These are phyloP conservation scores for Aspergillus biplanus DNA, from an alignment of 495 filamentous ascomycete genomes.

Conservation along the genomic window DNA sequence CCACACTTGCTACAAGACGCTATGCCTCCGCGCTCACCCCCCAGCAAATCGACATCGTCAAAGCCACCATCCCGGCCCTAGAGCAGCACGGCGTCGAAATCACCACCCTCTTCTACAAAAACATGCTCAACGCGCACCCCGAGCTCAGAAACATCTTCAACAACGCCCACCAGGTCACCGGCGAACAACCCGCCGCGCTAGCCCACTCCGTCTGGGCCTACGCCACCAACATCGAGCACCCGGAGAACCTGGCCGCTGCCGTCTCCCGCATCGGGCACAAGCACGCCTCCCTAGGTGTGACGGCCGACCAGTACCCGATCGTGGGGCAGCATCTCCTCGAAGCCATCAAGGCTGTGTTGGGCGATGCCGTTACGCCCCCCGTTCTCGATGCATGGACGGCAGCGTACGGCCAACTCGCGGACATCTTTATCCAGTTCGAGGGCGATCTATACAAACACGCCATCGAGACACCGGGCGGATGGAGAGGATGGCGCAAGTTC, in stretches of 20 bases:
- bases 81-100: constrained; percentile 62
- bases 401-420: constrained; percentile 64
- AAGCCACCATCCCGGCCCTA: constrained; percentile 50
- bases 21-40: constrained; percentile 15
- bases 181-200: constrained; percentile 64
- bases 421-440: constrained; percentile 65
- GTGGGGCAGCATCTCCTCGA: constrained; percentile 63
- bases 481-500: constrained; percentile 64
- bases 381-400: constrained; percentile 65
- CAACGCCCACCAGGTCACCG: constrained; percentile 59
- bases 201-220: constrained; percentile 64
- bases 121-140: constrained; percentile 58
- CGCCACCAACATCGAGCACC: constrained; percentile 66
- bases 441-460: constrained; percentile 55
- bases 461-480: constrained; percentile 34
- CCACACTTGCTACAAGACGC: too few species aligned
- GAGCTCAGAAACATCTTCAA: constrained; percentile 65
- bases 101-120: constrained; percentile 63
- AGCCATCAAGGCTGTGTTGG: constrained; percentile 63
- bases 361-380: constrained; percentile 58
- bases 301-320: constrained; percentile 62
- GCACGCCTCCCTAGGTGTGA: constrained; percentile 65
- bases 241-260: constrained; percentile 56
- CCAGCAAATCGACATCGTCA: constrained; percentile 31
- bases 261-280: constrained; percentile 69